These are phyloP conservation scores for Oryza longistaminata DNA, from an alignment of 176 grass and related monocot species.

Conservation along the genomic window DNA sequence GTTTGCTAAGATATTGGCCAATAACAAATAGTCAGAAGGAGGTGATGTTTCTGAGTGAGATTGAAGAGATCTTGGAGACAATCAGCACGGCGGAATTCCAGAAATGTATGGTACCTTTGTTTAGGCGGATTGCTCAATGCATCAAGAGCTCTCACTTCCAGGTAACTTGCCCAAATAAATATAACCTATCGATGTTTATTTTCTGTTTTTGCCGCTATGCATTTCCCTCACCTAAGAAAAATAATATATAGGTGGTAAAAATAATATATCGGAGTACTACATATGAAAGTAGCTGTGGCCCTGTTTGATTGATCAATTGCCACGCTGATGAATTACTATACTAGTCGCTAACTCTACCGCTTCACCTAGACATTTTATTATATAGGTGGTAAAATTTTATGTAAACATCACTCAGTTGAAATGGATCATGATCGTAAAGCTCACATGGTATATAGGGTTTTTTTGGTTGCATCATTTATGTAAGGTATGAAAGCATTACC, in stretches of 20 bases:
- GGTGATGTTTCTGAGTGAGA: slow-evolving; percentile 96
- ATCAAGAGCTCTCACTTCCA: slow-evolving; percentile 91
- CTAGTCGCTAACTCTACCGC: slow-evolving; percentile 5
- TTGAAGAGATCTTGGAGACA: slow-evolving; percentile 89
- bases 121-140: slow-evolving; percentile 68
- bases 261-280: neutral
- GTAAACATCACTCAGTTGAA: neutral
- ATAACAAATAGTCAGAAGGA: slow-evolving; percentile 97
- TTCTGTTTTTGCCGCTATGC: slow-evolving; percentile 19
- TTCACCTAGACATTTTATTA: neutral
- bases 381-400: neutral
- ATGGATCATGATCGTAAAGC: neutral
- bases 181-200: neutral
- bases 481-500: neutral
- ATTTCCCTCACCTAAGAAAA: neutral
- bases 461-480: neutral
- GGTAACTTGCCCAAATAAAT: slow-evolving; percentile 42
- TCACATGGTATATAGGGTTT: neutral
- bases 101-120: slow-evolving; percentile 96
- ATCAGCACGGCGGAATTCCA: slow-evolving; percentile 76
- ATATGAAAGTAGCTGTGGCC: slow-evolving; percentile 8
- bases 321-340: neutral
- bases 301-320: neutral
- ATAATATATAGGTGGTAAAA: too few species aligned
- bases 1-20: slow-evolving; percentile 91